Conservation (phyloP, 805 yeast genomes). For the Yamadazyma sp. region DNA sequence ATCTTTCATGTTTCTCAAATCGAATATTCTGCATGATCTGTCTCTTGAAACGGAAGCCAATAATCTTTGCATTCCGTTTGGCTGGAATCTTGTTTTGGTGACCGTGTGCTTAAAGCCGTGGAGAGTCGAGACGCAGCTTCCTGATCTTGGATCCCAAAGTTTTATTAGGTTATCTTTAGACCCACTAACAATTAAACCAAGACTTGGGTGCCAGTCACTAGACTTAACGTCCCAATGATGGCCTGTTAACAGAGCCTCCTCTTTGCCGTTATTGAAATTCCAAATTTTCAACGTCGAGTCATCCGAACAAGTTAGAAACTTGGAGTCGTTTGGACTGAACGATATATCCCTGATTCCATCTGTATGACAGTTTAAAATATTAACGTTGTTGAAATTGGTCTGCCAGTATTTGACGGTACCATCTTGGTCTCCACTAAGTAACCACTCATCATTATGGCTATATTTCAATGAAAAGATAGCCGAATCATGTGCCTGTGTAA, state of each 20-base stretch:
- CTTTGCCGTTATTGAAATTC: slow-evolving; percentile 87
- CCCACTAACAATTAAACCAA: slow-evolving; percentile 87
- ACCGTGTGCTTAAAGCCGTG: slow-evolving; percentile 95
- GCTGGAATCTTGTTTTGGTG: slow-evolving; percentile 82
- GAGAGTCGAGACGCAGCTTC: slow-evolving; percentile 71
- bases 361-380: slow-evolving; percentile 68
- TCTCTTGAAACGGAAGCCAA: slow-evolving; percentile 89
- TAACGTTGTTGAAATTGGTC: slow-evolving; percentile 95
- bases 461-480: slow-evolving; percentile 79
- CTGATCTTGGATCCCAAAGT: slow-evolving; percentile 93
- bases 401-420: slow-evolving; percentile 96
- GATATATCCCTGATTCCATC: slow-evolving; percentile 85
- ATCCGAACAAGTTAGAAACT: slow-evolving; percentile 92
- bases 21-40: slow-evolving; percentile 83
- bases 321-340: slow-evolving; percentile 86
- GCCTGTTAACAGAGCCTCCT: slow-evolving; percentile 78
- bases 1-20: slow-evolving; percentile 81
- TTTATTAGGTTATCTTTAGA: slow-evolving; percentile 93
- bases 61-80: slow-evolving; percentile 66
- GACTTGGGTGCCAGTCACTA: slow-evolving; percentile 92
- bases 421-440: slow-evolving; percentile 88
- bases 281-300: slow-evolving; percentile 89
- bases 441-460: slow-evolving; percentile 92
- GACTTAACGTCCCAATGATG: slow-evolving; percentile 99
- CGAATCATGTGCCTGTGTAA: slow-evolving; percentile 97